Base-by-base conservation (phyloP, 768 basidiomycete genomes). In the Tulasnella sp. region DNA sequence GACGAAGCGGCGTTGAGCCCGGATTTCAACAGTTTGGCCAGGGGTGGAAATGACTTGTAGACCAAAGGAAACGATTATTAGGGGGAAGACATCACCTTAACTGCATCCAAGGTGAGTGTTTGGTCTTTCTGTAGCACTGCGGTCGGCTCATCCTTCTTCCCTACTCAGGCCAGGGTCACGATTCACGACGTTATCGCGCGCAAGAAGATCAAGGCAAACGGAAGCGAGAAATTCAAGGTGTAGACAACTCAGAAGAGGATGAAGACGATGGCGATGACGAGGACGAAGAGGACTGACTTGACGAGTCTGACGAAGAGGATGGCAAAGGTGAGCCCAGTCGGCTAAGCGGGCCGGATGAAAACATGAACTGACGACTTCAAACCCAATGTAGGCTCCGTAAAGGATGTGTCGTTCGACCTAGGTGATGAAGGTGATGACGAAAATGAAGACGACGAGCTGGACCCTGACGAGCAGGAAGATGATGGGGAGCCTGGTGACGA, bases 111-210 rank as follows among this genome's bases (percentile, higher is more conserved):
- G 63, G 63, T 64, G 32, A 11, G 29, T 14, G 37, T 29, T 35
- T n/a, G n/a, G 63, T 64, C 2, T 19, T 1, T 5, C 34, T 52
- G 7, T n/a, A n/a, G n/a, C n/a, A n/a, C n/a, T n/a, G n/a, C 26
- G 32, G n/a, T n/a, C 34, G n/a, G 32, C 36, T n/a, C n/a, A n/a
- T n/a, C n/a, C n/a, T n/a, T n/a, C n/a, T n/a, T n/a, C n/a, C n/a
- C n/a, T n/a, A n/a, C n/a, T n/a, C n/a, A n/a, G n/a, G n/a, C n/a
- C n/a, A n/a, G n/a, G n/a, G n/a, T n/a, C 69, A 92, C 90, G 62
- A 89, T 98, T 11, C 91, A 96, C 79, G 93, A 96, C 77, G 95
- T 98, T 74, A 95, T 98, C 79, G 88, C 89, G 80, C 81, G 68
- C 79, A 81, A 9, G 76, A 77, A 64, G 66, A 73, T 35, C 77